Evolutionary conservation across 495 filamentous ascomycete genomes (phyloP), one percentile per base, ranked within the genome.

Genomic region (Poronia punctata): DNA sequence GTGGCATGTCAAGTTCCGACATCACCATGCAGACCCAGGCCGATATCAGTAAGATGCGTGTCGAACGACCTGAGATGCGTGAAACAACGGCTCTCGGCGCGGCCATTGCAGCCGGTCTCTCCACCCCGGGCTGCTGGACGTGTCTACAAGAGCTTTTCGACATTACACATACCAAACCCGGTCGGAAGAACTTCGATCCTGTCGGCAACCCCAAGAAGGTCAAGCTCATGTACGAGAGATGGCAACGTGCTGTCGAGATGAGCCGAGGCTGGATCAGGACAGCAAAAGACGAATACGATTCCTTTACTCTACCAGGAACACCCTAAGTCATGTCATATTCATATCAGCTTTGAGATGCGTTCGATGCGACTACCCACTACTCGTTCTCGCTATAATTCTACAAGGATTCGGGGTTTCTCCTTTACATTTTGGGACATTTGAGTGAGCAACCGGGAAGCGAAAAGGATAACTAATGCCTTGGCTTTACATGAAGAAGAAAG

Each of bases 21-120:
- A 72, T 95, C 38, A 88, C 83, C 71, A 96, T 97, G 90, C 90
- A 95, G 75, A 88, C 86, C 3, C 89, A 97, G 74, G 84, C 90
- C 40, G 82, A 95, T 63, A 77, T 97, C 35, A 88, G 86, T 52
- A 78, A 80, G 52, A 94, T 97, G 52, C 83, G 81, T 20, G 82
- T 95, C 40, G 82, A 93, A 58, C 78, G 90, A 7, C 90, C 90
- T 1, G 73, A 76, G 22, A 95, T 96, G 89, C 82, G 86, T 40
- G 89, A 96, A 67, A 95, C 88, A 1, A 96, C 89, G 10, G 84
- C 89, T 9, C 78, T 95, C 1, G 89, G 89, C 18, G 86, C 89
- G n/a, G 89, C 89, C 18, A 92, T 96, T 46, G 90, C 88, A 8
- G 89, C 90, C 38, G 90, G 88, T 17, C 84, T 95, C 45, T 89